Evolutionary conservation across 2,329 filamentous ascomycete genomes (phyloP), one percentile per base, ranked within the genome.

Genomic region (Fusarium sp.): DNA sequence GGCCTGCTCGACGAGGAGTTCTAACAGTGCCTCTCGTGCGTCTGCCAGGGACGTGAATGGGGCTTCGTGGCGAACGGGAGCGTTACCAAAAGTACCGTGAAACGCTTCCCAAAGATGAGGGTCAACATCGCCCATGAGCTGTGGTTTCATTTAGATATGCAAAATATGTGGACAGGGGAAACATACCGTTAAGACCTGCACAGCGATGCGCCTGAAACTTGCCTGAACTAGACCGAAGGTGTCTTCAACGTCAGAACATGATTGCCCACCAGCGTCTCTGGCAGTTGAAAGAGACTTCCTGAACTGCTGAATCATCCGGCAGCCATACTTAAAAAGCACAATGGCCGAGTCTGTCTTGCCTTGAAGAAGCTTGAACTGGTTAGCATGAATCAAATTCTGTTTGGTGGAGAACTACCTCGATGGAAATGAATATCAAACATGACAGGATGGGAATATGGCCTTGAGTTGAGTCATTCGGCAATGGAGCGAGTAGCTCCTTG

Each of bases 401-500:
- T 1, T 6, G 2, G 0, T 14, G 8, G 6, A 23, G 0, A 10
- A 3, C 20, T 10, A 52, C 64, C 24, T 67, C 64, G 14, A 67
- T 67, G 4, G 64, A 67, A 1, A 68, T 53, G 9, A 67, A 67
- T 4, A 67, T 68, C 4, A 67, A 32, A 43, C 65, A 67, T 6
- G 65, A 67, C 0, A 68, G 24, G 3, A 68, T 10, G 8, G 59
- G 54, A 1, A 65, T 36, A 4, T 67, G 64, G 0, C 45, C 40
- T 4, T 46, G 64, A 3, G 51, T 44, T 3, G 10, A 23, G 10
- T 6, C 7, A 1, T 28, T 6, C 3, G 40, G 24, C 1, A 40
- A 30, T 1, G 39, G 43, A 3, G 6, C 1, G 1, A 65, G 34
- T 9, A 67, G 20, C 3, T 57, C 32, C 10, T n/a, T 52, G 1